Conservation (phyloP, 2,329 filamentous ascomycete genomes). For the Colletotrichum salicis region DNA sequence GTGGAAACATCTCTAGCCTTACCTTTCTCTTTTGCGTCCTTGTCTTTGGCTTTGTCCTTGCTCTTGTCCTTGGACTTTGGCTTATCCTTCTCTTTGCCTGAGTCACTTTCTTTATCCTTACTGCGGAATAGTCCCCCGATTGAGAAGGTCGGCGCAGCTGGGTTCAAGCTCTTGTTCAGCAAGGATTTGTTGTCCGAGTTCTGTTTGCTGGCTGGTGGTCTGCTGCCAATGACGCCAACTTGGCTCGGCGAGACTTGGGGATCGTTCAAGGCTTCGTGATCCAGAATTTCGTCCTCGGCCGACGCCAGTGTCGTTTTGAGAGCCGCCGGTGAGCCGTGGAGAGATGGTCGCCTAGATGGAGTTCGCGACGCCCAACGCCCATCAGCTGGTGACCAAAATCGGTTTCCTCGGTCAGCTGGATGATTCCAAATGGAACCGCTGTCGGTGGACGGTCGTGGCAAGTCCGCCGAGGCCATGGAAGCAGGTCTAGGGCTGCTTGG, state of each 20-base stretch:
- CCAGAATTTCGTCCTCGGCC: conserved; percentile 72
- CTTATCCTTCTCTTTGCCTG: conserved; percentile 46
- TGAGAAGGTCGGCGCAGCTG: conserved; percentile 83
- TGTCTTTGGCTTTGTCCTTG: conserved; percentile 47
- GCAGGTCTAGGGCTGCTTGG: conserved; percentile 72
- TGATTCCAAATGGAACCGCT: conserved; percentile 80
- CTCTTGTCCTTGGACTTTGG: conserved; percentile 48
- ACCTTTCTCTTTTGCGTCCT: conserved; percentile 44
- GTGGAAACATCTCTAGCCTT: conserved; percentile 51
- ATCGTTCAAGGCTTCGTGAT: conserved; percentile 65
- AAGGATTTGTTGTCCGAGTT: conserved; percentile 43
- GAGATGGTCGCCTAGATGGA: conserved; percentile 82
- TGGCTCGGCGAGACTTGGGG: conserved; percentile 65
- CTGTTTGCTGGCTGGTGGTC: conserved; percentile 61
- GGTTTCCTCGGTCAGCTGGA: conserved; percentile 64
- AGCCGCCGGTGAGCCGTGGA: conserved; percentile 78
- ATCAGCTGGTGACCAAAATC: conserved; percentile 72
- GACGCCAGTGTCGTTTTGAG: conserved; percentile 71
- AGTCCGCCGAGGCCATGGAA: conserved; percentile 75
- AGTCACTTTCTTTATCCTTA: conserved; percentile 50
- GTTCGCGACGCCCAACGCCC: conserved; percentile 68
- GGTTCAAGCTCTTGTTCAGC: conserved; percentile 78
- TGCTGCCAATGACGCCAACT: conserved; percentile 82
- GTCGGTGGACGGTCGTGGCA: conserved; percentile 83
- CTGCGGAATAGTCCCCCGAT: conserved; percentile 74